A percentile compares a stretch with the other conserved stretches of the same genome.
Conservation (phyloP, 2,329 filamentous ascomycete genomes). For the Gaeumannomyces sp. region DNA sequence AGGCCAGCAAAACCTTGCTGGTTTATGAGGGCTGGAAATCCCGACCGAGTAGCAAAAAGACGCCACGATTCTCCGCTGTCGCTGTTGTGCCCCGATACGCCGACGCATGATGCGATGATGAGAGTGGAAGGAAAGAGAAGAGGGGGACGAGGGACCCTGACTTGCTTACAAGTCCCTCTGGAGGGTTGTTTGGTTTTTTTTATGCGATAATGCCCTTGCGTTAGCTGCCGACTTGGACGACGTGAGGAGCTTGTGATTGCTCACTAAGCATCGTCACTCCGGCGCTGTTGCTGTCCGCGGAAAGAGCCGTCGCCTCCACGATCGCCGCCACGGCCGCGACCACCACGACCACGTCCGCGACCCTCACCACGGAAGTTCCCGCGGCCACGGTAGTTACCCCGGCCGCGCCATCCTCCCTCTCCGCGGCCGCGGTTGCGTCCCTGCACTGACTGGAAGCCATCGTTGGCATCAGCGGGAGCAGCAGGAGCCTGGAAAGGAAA, state of each 20-base stretch:
- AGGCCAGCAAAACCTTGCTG: no score
- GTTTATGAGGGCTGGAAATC: no score
- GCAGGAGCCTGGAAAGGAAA: slow-evolving; percentile 23
- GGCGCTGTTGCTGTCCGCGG: neutral
- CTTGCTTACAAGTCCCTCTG: neutral
- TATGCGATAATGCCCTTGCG: neutral
- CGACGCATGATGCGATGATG: slow-evolving; percentile 2
- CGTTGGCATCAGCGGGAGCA: slow-evolving; percentile 38
- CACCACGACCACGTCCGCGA: slow-evolving; percentile 31
- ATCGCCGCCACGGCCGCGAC: slow-evolving; percentile 19
- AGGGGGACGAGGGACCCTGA: neutral
- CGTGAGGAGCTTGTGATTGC: neutral
- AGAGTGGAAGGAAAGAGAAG: neutral
- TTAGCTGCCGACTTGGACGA: neutral
- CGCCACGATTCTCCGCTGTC: neutral
- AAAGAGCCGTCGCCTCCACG: neutral
- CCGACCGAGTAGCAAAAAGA: neutral
- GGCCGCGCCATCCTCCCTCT: slow-evolving; percentile 40
- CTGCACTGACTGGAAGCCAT: slow-evolving; percentile 69
- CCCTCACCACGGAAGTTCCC: slow-evolving; percentile 44
- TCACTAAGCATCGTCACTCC: slow-evolving; percentile 1
- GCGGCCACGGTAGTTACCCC: slow-evolving; percentile 45
- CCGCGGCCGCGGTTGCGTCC: slow-evolving; percentile 50
- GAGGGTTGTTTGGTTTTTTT: neutral
- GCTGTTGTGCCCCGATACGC: slow-evolving; percentile 1